Evolutionary conservation across 352 stramenopile genomes (phyloP), one percentile per base, ranked within the genome.

Genomic region (Phytophthora pluvialis): DNA sequence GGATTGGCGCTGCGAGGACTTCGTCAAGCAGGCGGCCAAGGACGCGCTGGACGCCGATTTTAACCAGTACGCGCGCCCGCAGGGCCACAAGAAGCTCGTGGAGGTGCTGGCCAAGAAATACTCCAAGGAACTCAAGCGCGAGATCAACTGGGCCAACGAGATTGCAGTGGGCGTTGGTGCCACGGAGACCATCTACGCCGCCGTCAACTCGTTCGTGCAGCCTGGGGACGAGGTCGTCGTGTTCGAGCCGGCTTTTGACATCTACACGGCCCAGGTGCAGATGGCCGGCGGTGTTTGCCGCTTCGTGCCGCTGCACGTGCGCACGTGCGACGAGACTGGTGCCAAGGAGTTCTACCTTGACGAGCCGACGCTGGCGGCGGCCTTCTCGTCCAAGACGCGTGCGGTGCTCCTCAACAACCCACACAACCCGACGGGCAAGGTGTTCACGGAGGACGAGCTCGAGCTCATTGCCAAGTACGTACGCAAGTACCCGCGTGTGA

Each of bases 361-460:
- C 62, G 78, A 93, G 32, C 59, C 78, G 1, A 88, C 87, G 26
- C 78, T 98, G 31, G 81, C 96, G 21, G 72, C 67, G 4, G 85
- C 85, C 7, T 97, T 99, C 59, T 96, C 93, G 10, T 73, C 86
- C 9, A 91, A 92, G 64, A 99, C 97, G n/a, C 88, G 95, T 36
- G 85, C 95, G 0, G 87, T 99, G 47, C 79, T 99, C 26, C 80
- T 99, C 25, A 99, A 99, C 85, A 99, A 97, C 57, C 97, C 97
- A 33, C 97, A 99, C 87, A 99, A 99, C 76, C 97, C 97, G 10
- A 99, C 97, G 43, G 97, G 97, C 31, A 99, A 99, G 64, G 92
- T 99, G 42, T 99, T 99, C 72, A 95, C 92, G 21, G 60, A 73
- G 32, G 60, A 75, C 11, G 97, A 99, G 80, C 93, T 99, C 50